These are phyloP conservation scores for Geotrichum carabidarum DNA, from an alignment of 1,139 yeast genomes.

Conservation along the genomic window DNA sequence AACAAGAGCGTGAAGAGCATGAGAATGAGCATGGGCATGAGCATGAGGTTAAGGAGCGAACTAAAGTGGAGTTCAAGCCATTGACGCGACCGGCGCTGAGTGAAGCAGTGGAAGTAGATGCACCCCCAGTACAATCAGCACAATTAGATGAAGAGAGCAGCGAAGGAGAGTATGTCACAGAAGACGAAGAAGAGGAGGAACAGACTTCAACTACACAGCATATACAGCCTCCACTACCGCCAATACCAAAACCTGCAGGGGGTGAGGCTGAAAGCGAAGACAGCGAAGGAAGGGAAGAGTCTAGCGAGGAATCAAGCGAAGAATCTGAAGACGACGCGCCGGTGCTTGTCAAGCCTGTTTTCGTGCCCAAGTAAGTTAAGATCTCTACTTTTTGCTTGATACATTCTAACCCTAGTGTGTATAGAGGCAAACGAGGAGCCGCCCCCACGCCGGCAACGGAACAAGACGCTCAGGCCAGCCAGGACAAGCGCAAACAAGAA, in stretches of 20 bases:
- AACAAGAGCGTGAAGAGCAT: slow-evolving; percentile 18
- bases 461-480: neutral
- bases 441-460: neutral
- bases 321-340: slow-evolving; percentile 16
- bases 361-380: slow-evolving; percentile 12
- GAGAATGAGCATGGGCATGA: slow-evolving; percentile 20
- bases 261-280: neutral
- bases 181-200: slow-evolving; percentile 21
- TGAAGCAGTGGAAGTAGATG: no score
- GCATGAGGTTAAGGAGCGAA: slow-evolving; percentile 19
- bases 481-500: slow-evolving; percentile 25
- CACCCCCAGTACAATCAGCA: no score
- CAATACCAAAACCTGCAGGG: slow-evolving; percentile 13
- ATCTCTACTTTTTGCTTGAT: neutral
- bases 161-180: slow-evolving; percentile 21
- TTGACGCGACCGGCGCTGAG: no score
- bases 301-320: slow-evolving; percentile 4
- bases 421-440: slow-evolving; percentile 1
- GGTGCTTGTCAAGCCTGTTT: slow-evolving; percentile 16
- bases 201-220: neutral
- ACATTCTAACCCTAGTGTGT: neutral
- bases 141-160: slow-evolving; percentile 17
- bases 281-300: neutral
- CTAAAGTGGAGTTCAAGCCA: no score
- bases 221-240: neutral